Evolutionary conservation across 768 basidiomycete species (phyloP).

Genomic region (Lactifluus echinatus): DNA sequence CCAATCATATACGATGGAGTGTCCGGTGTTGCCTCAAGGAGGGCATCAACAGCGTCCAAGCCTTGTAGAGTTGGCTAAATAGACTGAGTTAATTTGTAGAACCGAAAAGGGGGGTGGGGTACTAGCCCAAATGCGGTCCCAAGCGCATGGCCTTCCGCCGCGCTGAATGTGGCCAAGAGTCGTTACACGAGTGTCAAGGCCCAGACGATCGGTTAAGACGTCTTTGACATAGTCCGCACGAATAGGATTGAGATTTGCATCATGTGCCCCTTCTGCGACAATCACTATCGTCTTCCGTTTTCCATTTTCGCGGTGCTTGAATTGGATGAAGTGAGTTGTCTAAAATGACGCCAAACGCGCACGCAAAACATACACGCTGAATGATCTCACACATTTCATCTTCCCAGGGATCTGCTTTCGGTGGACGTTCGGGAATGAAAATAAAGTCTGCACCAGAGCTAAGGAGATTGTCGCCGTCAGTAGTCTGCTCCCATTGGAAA

Average conservation of each 20-base stretch:
- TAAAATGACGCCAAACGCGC: not conserved
- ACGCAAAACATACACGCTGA: conserved; percentile 47
- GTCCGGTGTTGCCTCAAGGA: conserved; percentile 77
- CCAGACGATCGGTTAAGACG: conserved; percentile 75
- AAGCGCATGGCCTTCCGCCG: conserved; percentile 88
- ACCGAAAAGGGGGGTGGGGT: not conserved
- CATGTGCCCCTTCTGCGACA: conserved; percentile 93
- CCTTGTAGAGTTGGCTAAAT: conserved; percentile 91
- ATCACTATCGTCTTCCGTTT: conserved; percentile 99
- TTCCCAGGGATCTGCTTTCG: conserved; percentile 74
- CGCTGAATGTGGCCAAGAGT: conserved; percentile 96
- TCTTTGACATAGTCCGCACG: conserved; percentile 85
- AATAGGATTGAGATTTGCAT: conserved; percentile 84
- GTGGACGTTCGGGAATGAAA: conserved; percentile 94
- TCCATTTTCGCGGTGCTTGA: conserved; percentile 82
- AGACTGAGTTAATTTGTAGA: not conserved
- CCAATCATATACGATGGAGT: conserved; percentile 98
- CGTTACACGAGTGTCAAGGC: conserved; percentile 92
- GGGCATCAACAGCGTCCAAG: conserved; percentile 82
- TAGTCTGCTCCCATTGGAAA: not conserved
- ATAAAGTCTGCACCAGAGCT: conserved; percentile 93
- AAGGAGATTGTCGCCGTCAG: not conserved
- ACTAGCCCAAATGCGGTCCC: conserved; percentile 78
- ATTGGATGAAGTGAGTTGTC: not conserved
- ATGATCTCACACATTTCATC: conserved; percentile 85